A percentile compares a stretch with the other conserved stretches of the same genome.
Evolutionary conservation across 208 protist genomes (phyloP).

Genomic region (Crithidia acanthocephali): DNA sequence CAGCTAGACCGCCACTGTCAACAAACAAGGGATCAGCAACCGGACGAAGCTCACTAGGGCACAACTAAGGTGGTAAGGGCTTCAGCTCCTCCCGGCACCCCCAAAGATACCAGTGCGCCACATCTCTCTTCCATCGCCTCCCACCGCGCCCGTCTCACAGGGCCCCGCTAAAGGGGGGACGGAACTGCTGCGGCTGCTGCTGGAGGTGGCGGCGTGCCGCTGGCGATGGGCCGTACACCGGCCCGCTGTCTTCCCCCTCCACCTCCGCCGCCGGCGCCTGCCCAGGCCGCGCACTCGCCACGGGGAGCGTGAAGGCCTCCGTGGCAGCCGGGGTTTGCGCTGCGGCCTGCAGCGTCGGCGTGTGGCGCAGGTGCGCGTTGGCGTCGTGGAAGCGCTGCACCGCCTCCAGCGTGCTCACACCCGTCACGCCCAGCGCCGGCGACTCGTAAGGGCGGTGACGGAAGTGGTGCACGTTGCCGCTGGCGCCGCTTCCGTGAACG

Average conservation of each 20-base stretch:
- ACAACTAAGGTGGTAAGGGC: too few species aligned
- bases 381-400: constrained; percentile 7
- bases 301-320: not conserved
- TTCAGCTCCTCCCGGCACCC: too few species aligned
- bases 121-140: too few species aligned
- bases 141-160: not conserved
- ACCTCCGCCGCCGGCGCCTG: not conserved
- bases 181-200: constrained; percentile 11
- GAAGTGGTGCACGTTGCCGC: not conserved
- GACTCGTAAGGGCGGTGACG: constrained; percentile 14
- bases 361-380: not conserved
- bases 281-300: not conserved
- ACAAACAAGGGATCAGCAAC: too few species aligned
- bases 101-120: too few species aligned
- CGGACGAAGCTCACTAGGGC: too few species aligned
- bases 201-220: constrained; percentile 22
- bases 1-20: too few species aligned
- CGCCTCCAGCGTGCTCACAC: not conserved
- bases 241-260: constrained; percentile 15
- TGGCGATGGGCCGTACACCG: constrained; percentile 17
- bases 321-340: not conserved
- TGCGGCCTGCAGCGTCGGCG: not conserved
- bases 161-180: not conserved
- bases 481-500: not conserved
- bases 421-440: not conserved